Percentiles rank a stretch among this genome's conserved stretches.
Evolutionary conservation across 495 filamentous ascomycete species (phyloP).

Genomic region (Saxophila tyrrhenica): DNA sequence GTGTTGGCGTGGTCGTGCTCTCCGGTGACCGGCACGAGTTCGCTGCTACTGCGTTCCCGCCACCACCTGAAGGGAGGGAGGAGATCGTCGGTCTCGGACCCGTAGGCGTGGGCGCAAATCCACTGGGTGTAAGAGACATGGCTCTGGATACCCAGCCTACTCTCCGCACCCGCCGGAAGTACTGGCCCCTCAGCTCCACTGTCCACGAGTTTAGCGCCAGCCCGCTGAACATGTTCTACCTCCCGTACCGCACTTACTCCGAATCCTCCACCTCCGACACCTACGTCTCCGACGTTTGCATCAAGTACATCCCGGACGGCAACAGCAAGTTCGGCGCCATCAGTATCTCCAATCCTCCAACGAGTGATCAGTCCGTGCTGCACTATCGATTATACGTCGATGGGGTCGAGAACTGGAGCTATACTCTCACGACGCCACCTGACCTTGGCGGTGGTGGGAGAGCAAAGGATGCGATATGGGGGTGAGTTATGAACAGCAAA

Average conservation of each 20-base stretch:
- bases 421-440: conserved; percentile 28
- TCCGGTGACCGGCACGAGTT: conserved; percentile 93
- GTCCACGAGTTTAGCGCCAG: conserved; percentile 75
- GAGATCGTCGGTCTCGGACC: conserved; percentile 15
- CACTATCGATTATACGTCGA: conserved; percentile 78
- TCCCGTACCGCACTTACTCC: conserved; percentile 71
- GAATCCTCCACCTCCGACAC: conserved; percentile 14
- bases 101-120: conserved; percentile 9
- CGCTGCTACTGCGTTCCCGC: conserved; percentile 78
- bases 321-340: conserved; percentile 86
- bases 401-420: conserved; percentile 61
- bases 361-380: conserved; percentile 41
- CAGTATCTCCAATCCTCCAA: conserved; percentile 53
- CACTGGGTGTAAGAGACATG: background rate
- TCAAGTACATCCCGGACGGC: conserved; percentile 68
- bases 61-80: conserved; percentile 37
- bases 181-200: conserved; percentile 46
- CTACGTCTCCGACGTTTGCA: conserved; percentile 16
- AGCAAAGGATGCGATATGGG: conserved; percentile 32
- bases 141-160: conserved; percentile 16
- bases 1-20: conserved; percentile 69
- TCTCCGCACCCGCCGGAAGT: conserved; percentile 24
- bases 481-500: too few species aligned
- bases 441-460: conserved; percentile 19
- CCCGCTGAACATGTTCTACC: conserved; percentile 84